These are phyloP conservation scores for maize (Zea mays) DNA, from an alignment of 176 grass and related monocot species.

Conservation along the genomic window DNA sequence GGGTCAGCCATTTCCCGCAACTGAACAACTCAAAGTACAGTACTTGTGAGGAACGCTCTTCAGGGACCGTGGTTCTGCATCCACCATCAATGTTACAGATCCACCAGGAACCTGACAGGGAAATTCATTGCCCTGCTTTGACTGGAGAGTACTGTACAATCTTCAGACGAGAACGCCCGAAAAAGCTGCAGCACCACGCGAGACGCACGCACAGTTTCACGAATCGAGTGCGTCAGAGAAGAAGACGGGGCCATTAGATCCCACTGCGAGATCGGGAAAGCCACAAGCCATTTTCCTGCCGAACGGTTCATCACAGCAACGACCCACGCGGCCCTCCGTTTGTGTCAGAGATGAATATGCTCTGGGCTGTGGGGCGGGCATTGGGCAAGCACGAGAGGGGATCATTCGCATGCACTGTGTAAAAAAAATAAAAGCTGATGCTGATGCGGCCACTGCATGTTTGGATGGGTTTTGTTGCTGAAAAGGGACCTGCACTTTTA, in stretches of 20 bases:
- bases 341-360: conserved; percentile 4
- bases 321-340: neutral
- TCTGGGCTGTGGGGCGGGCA: no score
- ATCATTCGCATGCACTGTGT: neutral
- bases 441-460: neutral
- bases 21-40: no score
- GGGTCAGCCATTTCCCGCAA: neutral
- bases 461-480: neutral
- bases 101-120: no score
- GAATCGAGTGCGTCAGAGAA: conserved; percentile 4
- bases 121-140: no score
- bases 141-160: no score
- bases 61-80: neutral
- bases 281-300: conserved; percentile 6
- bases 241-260: neutral
- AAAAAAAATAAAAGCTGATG: neutral
- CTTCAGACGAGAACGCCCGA: neutral
- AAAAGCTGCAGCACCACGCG: neutral
- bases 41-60: neutral
- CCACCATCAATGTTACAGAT: neutral
- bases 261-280: conserved; percentile 20
- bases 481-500: conserved; percentile 23
- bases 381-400: neutral
- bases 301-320: neutral
- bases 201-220: neutral